phyloP scores from a whole-genome alignment of 1,284 basidiomycete genomes.

The Fistulina hepatica region DNA sequence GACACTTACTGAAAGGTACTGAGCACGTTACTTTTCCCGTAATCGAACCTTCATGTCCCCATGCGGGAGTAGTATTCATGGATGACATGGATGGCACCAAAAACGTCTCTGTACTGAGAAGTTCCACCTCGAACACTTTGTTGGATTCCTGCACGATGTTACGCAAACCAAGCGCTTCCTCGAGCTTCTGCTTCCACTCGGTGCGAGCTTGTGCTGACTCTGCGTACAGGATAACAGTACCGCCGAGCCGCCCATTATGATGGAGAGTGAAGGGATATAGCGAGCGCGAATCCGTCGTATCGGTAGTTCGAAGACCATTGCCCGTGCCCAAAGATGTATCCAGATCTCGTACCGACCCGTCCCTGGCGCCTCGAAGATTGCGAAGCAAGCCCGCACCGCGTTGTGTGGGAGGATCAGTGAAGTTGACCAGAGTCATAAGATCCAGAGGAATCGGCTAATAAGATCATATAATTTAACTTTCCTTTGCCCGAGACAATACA shows the following conservation, averaged over 20 bases:
- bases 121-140: conserved; percentile 86
- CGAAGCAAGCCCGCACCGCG: conserved; percentile 53
- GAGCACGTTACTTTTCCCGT: conserved; percentile 91
- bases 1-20: conserved; percentile 74
- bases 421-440: conserved; percentile 71
- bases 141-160: conserved; percentile 84
- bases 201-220: conserved; percentile 63
- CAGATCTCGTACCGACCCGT: conserved; percentile 17
- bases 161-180: conserved; percentile 79
- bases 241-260: conserved; percentile 75
- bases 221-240: conserved; percentile 77
- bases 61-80: conserved; percentile 37
- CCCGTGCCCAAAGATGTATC: too few species aligned
- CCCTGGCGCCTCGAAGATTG: conserved; percentile 34
- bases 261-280: conserved; percentile 81
- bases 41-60: conserved; percentile 62
- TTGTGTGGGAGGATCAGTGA: conserved; percentile 63
- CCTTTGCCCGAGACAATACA: not conserved
- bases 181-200: conserved; percentile 86
- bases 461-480: conserved; percentile 2
- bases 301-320: conserved; percentile 26
- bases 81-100: conserved; percentile 51
- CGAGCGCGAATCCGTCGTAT: conserved; percentile 48
- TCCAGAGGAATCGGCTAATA: conserved; percentile 81
- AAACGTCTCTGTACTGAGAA: conserved; percentile 79